Base-by-base conservation (phyloP, 495 filamentous ascomycete species). In the Penicillium ucsense region DNA sequence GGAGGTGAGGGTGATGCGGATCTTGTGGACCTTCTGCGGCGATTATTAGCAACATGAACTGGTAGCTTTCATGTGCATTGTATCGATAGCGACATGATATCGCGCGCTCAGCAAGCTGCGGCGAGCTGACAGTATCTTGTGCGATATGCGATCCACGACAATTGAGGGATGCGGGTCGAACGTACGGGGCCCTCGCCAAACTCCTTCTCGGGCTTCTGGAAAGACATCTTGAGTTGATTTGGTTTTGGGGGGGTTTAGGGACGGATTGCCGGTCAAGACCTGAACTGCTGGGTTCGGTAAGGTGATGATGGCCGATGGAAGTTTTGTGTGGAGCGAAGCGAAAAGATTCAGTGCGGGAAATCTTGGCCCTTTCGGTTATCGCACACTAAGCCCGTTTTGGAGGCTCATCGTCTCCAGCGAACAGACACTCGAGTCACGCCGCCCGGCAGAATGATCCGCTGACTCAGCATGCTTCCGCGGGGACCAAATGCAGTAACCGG, bases 1-100 rank as follows among this genome's bases (percentile, higher is more conserved):
- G 53, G 82, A 86, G 70, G 89, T 95, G 56, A 97, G 79, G 68
- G 91, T 97, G 82, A 97, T 96, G 64, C 91, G 86, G 80, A 95
- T 95, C 77, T 91, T 89, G 83, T 95, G 90, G 73, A 86, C 86
- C 82, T 94, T 95, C 83, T 88, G 53, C 65, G 57, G 32, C 32
- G 41, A 29, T 36, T 6, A 48, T 57, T 57, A 57, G 54, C 45
- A 20, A 20, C 20, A 20, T 20, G 30, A 47, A 32, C 37, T 35
- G 37, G 6, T 7, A 43, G 42, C 1, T 35, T 39, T 33, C 30
- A 34, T 33, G 41, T 31, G 28, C 36, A 36, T 38, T 38, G 20
- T 45, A 34, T n/a, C 49, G 52, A 52, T 49, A 42, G 41, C 52
- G 31, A 42, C 31, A 43, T 43, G 34, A 35, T 10, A 2, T 30